phyloP scores from a whole-genome alignment of 805 yeast genomes.

The Lipomyces starkeyi region DNA sequence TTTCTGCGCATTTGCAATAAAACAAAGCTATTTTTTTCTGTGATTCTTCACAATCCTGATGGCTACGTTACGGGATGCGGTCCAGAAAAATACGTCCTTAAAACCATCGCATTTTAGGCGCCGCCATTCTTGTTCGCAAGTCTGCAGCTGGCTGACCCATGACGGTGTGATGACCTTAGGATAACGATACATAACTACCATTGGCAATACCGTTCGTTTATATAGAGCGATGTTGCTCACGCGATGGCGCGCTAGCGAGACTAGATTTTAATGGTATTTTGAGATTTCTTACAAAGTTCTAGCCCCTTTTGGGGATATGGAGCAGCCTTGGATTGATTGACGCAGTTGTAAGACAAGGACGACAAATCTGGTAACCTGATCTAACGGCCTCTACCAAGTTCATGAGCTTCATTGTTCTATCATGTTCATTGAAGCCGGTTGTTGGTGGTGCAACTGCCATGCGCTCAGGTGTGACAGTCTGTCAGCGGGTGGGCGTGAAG shows the following conservation, averaged over 20 bases:
- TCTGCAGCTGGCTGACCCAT: constrained; percentile 38
- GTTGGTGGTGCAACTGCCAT: constrained; percentile 2
- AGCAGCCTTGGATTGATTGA: not conserved
- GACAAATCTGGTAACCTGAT: constrained; percentile 36
- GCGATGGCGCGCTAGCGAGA: not conserved
- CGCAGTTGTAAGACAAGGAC: constrained; percentile 11
- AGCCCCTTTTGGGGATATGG: not conserved
- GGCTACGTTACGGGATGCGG: constrained; percentile 9
- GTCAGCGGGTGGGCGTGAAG: constrained; percentile 7
- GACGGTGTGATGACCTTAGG: constrained; percentile 40
- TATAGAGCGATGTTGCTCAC: not conserved
- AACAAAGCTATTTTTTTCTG: not conserved
- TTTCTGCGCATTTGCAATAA: not conserved
- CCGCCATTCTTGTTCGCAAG: constrained; percentile 20
- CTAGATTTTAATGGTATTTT: not conserved
- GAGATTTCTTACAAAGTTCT: constrained; percentile 3
- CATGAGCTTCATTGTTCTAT: not conserved
- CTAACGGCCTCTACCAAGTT: not conserved
- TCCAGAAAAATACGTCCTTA: constrained; percentile 36
- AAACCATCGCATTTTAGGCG: constrained; percentile 40
- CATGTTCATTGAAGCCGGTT: constrained; percentile 1
- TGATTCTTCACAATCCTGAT: not conserved
- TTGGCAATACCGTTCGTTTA: not conserved
- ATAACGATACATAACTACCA: constrained; percentile 31
- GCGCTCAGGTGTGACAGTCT: not conserved